Evolutionary conservation across 1,284 basidiomycete genomes (phyloP).

Genomic region (Heterobasidion occidentale): DNA sequence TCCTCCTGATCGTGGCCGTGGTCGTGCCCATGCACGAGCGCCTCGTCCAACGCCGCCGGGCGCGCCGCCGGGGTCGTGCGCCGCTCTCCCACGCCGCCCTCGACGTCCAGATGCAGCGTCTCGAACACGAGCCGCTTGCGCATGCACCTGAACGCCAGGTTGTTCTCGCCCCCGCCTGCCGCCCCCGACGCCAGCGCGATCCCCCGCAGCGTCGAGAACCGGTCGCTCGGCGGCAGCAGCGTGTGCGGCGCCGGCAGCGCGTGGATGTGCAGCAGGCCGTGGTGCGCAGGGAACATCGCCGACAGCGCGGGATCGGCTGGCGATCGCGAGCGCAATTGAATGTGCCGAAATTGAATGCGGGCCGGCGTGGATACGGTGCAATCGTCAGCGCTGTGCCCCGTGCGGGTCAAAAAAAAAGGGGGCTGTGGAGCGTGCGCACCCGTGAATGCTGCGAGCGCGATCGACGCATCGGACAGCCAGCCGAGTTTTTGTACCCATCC

Average conservation of each 20-base stretch:
- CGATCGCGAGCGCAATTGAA: conserved; percentile 1
- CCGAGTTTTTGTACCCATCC: conserved; percentile 74
- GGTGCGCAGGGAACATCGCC: conserved; percentile 70
- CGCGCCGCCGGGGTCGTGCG: conserved; percentile 52
- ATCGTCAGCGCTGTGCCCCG: background rate
- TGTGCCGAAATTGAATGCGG: background rate
- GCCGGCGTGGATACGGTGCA: background rate
- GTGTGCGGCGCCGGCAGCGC: conserved; percentile 65
- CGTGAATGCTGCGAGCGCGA: conserved; percentile 75
- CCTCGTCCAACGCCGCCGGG: conserved; percentile 17
- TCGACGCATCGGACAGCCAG: conserved; percentile 70
- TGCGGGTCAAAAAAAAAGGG: background rate
- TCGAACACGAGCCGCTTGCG: conserved; percentile 85
- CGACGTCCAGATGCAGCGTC: conserved; percentile 88
- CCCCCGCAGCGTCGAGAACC: conserved; percentile 71
- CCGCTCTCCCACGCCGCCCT: conserved; percentile 85
- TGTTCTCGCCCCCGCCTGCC: conserved; percentile 75
- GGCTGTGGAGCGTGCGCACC: conserved; percentile 36
- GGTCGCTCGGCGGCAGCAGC: conserved; percentile 67
- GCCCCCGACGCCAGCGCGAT: conserved; percentile 45
- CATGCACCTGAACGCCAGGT: conserved; percentile 91
- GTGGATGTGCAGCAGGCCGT: conserved; percentile 76
- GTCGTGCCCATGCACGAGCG: conserved; percentile 6
- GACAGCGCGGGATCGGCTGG: conserved; percentile 62
- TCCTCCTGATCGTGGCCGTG: conserved; percentile 1